Evolutionary conservation across 2,329 filamentous ascomycete genomes (phyloP).

Genomic region (Beauveria varroae): DNA sequence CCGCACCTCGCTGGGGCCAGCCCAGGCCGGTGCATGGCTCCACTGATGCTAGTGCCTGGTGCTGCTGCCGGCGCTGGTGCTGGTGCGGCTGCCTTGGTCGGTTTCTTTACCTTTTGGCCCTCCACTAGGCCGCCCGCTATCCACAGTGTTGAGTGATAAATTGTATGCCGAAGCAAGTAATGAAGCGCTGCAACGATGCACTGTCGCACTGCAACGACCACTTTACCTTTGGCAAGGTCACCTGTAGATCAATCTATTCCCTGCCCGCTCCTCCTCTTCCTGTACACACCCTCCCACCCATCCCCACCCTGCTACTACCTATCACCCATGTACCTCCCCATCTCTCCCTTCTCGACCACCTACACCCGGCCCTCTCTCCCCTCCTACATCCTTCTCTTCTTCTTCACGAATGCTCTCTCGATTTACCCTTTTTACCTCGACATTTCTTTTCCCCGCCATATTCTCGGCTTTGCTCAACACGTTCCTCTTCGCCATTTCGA

Average conservation of each 20-base stretch:
- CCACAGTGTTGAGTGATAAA: no score
- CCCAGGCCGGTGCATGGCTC: no score
- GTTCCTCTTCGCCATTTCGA: conserved; percentile 7
- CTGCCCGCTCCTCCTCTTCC: not conserved
- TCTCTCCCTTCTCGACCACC: conserved; percentile 13
- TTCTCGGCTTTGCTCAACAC: conserved; percentile 9
- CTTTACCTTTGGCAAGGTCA: no score
- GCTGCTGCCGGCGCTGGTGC: no score
- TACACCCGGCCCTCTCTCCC: conserved; percentile 16
- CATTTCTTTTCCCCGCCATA: conserved; percentile 6
- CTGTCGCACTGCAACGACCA: not conserved
- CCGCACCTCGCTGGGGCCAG: not conserved
- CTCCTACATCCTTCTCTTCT: conserved; percentile 11
- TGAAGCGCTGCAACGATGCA: not conserved
- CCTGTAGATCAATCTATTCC: conserved; percentile 4
- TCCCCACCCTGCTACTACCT: not conserved
- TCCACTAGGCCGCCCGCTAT: no score
- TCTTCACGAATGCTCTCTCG: conserved; percentile 11
- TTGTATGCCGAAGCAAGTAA: no score
- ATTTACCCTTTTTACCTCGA: conserved; percentile 14
- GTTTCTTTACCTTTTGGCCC: no score
- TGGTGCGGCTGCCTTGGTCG: no score
- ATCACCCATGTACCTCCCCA: conserved; percentile 9
- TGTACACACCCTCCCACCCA: conserved; percentile 9
- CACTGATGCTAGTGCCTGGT: no score